Evolutionary conservation across 2,329 filamentous ascomycete species (phyloP).

Genomic region (Fusarium sp.): DNA sequence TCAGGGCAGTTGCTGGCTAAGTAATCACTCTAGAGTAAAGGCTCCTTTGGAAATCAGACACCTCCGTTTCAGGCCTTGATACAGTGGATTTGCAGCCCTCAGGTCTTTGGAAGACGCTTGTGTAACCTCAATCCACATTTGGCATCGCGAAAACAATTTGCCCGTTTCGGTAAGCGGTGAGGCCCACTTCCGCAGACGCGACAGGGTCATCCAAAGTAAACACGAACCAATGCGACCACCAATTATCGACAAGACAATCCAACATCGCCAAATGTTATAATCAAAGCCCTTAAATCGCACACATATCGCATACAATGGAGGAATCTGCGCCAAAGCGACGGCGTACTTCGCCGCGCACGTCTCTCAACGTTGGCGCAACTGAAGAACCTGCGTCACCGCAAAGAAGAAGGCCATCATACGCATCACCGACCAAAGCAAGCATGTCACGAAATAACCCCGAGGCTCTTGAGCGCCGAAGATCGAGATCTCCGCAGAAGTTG

Average conservation of each 20-base stretch:
- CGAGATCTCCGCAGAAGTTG: constrained; percentile 49
- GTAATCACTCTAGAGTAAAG: not conserved
- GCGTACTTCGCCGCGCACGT: constrained; percentile 65
- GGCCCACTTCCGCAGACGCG: constrained; percentile 40
- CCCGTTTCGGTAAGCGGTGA: constrained; percentile 38
- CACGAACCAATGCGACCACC: constrained; percentile 38
- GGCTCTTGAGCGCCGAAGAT: constrained; percentile 58
- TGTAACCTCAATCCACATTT: not conserved
- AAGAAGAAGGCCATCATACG: constrained; percentile 64
- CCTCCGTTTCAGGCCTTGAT: not conserved
- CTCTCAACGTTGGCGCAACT: constrained; percentile 26
- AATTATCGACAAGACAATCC: constrained; percentile 4
- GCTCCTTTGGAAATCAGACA: not conserved
- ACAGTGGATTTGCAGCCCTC: no score
- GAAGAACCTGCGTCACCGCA: constrained; percentile 44
- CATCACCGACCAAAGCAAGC: constrained; percentile 73
- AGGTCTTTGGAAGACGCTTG: not conserved
- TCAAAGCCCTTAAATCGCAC: not conserved
- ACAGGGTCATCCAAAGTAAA: constrained; percentile 38
- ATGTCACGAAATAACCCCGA: constrained; percentile 69
- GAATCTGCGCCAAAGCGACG: constrained; percentile 70
- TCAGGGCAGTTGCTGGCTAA: not conserved
- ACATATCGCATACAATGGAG: constrained; percentile 50
- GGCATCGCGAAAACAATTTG: not conserved
- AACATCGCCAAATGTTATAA: constrained; percentile 13